These are phyloP conservation scores for Martiniozyma asiatica DNA, from an alignment of 1,139 yeast genomes.

Conservation along the genomic window DNA sequence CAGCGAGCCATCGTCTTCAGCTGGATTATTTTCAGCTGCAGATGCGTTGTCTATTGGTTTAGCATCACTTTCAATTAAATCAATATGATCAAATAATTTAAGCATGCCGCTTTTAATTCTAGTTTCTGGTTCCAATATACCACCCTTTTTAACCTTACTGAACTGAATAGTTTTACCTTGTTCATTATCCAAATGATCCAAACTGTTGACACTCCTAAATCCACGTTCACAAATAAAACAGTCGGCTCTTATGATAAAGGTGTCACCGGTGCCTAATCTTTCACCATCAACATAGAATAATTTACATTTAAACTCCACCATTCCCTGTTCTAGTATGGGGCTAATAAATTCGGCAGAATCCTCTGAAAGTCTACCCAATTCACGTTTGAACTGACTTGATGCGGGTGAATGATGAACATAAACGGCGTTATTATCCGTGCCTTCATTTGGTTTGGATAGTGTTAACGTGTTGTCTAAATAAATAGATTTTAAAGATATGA, in stretches of 20 bases:
- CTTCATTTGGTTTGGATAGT: constrained; percentile 17
- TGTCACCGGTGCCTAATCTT: constrained; percentile 56
- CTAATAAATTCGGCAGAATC: constrained; percentile 57
- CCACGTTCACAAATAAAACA: constrained; percentile 35
- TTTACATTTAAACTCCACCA: constrained; percentile 45
- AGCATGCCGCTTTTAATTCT: constrained; percentile 7
- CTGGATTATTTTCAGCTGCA: background rate
- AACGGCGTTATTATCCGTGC: constrained; percentile 20
- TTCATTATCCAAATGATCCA: constrained; percentile 5
- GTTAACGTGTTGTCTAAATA: constrained; percentile 31
- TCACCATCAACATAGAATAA: constrained; percentile 44
- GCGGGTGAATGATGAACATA: constrained; percentile 15
- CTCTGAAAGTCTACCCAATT: constrained; percentile 69
- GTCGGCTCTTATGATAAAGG: constrained; percentile 19
- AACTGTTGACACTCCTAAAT: constrained; percentile 26
- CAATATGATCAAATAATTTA: constrained; percentile 6
- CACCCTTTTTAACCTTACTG: constrained; percentile 3
- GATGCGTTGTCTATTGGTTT: constrained; percentile 2
- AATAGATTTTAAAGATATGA: constrained; percentile 33
- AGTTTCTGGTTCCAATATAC: constrained; percentile 8
- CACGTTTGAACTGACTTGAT: constrained; percentile 25
- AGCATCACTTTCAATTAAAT: too few species aligned
- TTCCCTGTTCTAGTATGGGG: constrained; percentile 48
- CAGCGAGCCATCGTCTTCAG: background rate
- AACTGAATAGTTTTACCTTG: constrained; percentile 3